A percentile compares a stretch with the other conserved stretches of the same genome.
Conservation (phyloP, 192 early-diverging fungal genomes). For the Lobosporangium transversale region DNA sequence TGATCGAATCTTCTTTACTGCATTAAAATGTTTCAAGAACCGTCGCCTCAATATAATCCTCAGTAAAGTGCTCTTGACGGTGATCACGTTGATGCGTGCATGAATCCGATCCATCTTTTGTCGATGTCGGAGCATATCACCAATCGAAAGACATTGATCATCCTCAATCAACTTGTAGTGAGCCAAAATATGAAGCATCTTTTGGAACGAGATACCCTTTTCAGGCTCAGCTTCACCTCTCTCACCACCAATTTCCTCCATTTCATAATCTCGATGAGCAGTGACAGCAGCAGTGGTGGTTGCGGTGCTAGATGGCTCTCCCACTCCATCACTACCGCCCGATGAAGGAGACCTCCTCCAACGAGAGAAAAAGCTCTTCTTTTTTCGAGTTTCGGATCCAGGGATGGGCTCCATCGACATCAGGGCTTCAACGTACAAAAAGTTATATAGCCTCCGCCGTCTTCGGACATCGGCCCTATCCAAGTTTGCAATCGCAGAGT, state of each 20-base stretch:
- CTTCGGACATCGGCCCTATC: constrained; percentile 31
- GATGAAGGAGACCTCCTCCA: constrained; percentile 1
- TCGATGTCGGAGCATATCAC: constrained; percentile 42
- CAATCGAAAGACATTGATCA: constrained; percentile 59
- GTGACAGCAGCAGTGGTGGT: not conserved
- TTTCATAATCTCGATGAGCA: constrained; percentile 27
- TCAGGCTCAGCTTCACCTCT: constrained; percentile 8
- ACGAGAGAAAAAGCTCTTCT: constrained; percentile 14
- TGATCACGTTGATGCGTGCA: constrained; percentile 33
- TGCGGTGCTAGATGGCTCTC: not conserved
- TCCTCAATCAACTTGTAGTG: constrained; percentile 65
- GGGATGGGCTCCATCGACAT: constrained; percentile 53
- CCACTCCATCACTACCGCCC: not conserved
- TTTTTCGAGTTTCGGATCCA: constrained; percentile 12
- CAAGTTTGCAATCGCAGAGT: constrained; percentile 48
- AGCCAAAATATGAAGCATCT: constrained; percentile 66
- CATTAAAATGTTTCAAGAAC: constrained; percentile 37
- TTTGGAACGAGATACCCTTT: constrained; percentile 57
- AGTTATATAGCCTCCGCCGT: constrained; percentile 54
- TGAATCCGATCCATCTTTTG: constrained; percentile 53
- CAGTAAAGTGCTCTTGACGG: constrained; percentile 25
- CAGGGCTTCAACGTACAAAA: constrained; percentile 51
- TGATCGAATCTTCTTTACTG: constrained; percentile 12
- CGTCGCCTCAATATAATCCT: constrained; percentile 28
- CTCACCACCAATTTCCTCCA: constrained; percentile 17